phyloP scores from a whole-genome alignment of 805 yeast genomes.

The Brettanomyces anomalus region DNA sequence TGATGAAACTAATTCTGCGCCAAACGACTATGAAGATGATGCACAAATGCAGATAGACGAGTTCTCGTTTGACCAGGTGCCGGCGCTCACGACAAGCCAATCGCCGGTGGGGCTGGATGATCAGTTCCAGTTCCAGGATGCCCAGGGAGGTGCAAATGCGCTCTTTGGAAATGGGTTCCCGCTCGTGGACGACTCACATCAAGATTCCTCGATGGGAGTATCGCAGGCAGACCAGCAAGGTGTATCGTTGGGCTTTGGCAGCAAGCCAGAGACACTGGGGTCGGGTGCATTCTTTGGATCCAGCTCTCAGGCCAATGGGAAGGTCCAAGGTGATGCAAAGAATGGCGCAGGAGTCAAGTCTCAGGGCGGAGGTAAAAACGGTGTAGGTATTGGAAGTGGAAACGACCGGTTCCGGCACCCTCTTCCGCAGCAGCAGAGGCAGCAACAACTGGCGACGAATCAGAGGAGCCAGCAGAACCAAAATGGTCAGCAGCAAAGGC shows the following conservation, averaged over 20 bases:
- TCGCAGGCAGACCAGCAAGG: no score
- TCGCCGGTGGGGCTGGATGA: conserved; percentile 1
- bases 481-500: conserved; percentile 10
- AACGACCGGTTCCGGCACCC: conserved; percentile 1
- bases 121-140: conserved; percentile 1
- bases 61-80: neutral
- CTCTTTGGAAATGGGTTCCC: neutral
- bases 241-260: no score
- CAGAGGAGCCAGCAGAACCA: conserved; percentile 4
- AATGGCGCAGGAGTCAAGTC: neutral
- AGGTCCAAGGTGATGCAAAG: neutral
- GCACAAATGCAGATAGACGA: conserved; percentile 2
- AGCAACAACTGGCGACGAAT: no score
- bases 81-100: neutral
- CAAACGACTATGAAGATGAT: conserved; percentile 1
- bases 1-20: neutral
- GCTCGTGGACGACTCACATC: neutral
- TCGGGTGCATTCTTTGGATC: no score
- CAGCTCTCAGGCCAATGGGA: no score
- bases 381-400: neutral
- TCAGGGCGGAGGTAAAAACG: neutral
- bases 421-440: conserved; percentile 2
- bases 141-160: neutral
- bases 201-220: neutral
- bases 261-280: no score